Percentiles rank a stretch among this genome's conserved stretches.
Conservation (phyloP, 2,329 filamentous ascomycete genomes). For the Curvularia spicifera region DNA sequence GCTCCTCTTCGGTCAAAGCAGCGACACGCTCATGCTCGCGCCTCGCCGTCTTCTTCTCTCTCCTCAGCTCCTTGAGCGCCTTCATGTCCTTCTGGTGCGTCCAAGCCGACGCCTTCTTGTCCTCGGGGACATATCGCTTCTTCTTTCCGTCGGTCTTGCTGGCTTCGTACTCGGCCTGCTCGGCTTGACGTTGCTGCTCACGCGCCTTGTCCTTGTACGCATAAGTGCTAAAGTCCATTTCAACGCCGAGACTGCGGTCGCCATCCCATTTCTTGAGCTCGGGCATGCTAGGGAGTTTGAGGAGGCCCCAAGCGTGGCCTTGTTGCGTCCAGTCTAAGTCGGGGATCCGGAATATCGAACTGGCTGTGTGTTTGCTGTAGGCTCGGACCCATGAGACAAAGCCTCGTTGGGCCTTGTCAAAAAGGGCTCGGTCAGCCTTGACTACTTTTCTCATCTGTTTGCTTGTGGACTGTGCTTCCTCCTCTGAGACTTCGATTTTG, state of each 20-base stretch:
- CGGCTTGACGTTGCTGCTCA: constrained; percentile 50
- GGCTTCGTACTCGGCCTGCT: constrained; percentile 38
- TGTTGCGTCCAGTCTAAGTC: constrained; percentile 87
- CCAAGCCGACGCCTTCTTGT: constrained; percentile 43
- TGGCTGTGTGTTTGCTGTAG: constrained; percentile 89
- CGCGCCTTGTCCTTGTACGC: constrained; percentile 55
- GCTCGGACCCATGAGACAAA: constrained; percentile 94
- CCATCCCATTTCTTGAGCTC: constrained; percentile 64
- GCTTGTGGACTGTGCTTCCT: constrained; percentile 65
- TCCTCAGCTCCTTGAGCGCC: constrained; percentile 38
- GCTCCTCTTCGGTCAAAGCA: constrained; percentile 38
- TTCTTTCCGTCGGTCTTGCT: constrained; percentile 34
- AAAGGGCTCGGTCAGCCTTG: constrained; percentile 67
- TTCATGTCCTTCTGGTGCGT: constrained; percentile 47
- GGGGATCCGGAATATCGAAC: constrained; percentile 82
- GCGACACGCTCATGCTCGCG: constrained; percentile 38
- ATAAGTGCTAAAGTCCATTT: constrained; percentile 50
- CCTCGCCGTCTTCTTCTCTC: constrained; percentile 45
- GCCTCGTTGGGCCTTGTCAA: constrained; percentile 87
- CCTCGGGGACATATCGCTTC: constrained; percentile 34
- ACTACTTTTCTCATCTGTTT: constrained; percentile 67
- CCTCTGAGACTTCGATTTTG: constrained; percentile 62
- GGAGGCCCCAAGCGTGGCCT: constrained; percentile 81
- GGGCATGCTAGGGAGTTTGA: constrained; percentile 91
- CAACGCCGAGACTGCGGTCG: constrained; percentile 52